Evolutionary conservation across 192 early-diverging fungal species (phyloP).

Genomic region (Hyaloraphidium curvatum): DNA sequence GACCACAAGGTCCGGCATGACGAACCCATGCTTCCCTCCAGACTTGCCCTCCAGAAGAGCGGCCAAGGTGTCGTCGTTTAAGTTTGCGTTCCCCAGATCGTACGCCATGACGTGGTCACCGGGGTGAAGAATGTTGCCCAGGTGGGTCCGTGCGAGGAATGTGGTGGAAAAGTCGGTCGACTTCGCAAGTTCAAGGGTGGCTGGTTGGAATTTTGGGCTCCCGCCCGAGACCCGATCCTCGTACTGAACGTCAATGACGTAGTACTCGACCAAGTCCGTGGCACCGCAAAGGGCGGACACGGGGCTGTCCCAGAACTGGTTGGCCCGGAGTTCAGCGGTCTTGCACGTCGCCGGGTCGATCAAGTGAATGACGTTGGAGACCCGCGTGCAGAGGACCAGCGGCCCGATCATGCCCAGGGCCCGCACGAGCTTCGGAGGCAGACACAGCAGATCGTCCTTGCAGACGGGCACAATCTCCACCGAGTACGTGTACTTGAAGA

Average conservation of each 20-base stretch:
- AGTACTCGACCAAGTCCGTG: constrained; percentile 77
- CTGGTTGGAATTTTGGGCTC: constrained; percentile 36
- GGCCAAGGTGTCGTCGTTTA: constrained; percentile 78
- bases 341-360: constrained; percentile 76
- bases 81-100: constrained; percentile 68
- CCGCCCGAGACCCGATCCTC: constrained; percentile 21
- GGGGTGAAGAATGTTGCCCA: constrained; percentile 73
- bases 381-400: constrained; percentile 61
- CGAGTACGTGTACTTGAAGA: constrained; percentile 94
- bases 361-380: constrained; percentile 68
- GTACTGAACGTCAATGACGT: constrained; percentile 81
- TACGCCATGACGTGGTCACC: constrained; percentile 90
- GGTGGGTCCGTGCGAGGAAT: constrained; percentile 71
- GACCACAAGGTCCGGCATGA: constrained; percentile 72
- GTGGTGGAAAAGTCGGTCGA: constrained; percentile 55
- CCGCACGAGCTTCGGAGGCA: constrained; percentile 71
- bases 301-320: constrained; percentile 68
- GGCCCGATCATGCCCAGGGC: constrained; percentile 63
- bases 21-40: constrained; percentile 20
- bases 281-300: constrained; percentile 53
- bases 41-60: constrained; percentile 20
- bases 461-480: constrained; percentile 91
- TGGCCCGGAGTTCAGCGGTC: constrained; percentile 47
- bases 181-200: constrained; percentile 70
- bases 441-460: constrained; percentile 81